phyloP scores from a whole-genome alignment of 345 rosid species.

The Microthlaspi erraticum region DNA sequence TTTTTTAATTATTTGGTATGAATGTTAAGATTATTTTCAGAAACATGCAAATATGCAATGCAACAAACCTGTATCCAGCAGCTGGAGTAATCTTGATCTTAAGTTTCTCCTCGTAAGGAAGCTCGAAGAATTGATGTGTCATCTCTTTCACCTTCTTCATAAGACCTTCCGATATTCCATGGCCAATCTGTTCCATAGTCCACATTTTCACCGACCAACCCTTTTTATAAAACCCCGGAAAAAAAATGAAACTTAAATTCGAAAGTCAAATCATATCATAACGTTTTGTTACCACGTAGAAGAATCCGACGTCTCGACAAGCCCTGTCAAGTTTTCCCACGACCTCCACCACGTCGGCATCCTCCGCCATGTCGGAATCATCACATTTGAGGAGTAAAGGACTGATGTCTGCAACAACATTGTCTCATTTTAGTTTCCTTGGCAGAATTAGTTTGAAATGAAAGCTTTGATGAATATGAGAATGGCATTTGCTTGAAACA shows the following conservation, averaged over 20 bases:
- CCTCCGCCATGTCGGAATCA: conserved; percentile 60
- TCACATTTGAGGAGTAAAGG: conserved; percentile 60
- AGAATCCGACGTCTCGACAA: conserved; percentile 83
- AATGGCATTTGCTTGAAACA: neutral
- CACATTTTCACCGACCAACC: conserved; percentile 20
- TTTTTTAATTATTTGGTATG: no score
- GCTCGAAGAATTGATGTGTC: conserved; percentile 56
- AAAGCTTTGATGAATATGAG: neutral
- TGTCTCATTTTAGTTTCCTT: neutral
- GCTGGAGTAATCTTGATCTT: conserved; percentile 71
- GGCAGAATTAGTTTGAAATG: neutral
- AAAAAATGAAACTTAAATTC: neutral
- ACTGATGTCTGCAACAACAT: conserved; percentile 55
- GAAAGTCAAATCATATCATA: no score
- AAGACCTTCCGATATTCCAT: conserved; percentile 69
- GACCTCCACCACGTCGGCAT: conserved; percentile 60
- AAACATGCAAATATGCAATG: no score
- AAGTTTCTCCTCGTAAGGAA: conserved; percentile 64
- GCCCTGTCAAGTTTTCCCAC: conserved; percentile 68
- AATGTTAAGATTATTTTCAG: no score
- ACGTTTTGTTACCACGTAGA: conserved; percentile 65
- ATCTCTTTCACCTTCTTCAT: conserved; percentile 56
- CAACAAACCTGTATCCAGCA: conserved; percentile 70
- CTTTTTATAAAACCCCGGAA: neutral
- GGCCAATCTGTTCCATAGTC: conserved; percentile 58